These are phyloP conservation scores for Rubia tinctorum DNA, from an alignment of 305 asterid species.

Conservation along the genomic window DNA sequence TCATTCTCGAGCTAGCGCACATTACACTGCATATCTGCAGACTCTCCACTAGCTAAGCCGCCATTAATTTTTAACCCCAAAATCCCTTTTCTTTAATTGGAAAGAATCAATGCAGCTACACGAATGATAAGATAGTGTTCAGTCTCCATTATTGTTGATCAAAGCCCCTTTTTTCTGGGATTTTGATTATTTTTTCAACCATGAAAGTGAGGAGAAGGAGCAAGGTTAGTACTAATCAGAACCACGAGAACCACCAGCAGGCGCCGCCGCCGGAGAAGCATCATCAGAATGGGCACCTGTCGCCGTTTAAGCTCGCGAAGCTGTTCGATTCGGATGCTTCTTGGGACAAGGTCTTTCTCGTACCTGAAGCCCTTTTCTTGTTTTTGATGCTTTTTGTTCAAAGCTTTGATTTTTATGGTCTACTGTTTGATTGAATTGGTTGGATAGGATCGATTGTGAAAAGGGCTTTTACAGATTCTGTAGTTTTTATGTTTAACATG, in stretches of 20 bases:
- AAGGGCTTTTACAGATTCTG: neutral
- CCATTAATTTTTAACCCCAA: constrained; percentile 1
- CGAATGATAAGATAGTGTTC: neutral
- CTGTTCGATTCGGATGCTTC: constrained; percentile 91
- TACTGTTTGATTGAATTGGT: constrained; percentile 4
- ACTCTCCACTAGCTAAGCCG: neutral
- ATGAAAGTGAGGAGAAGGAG: constrained; percentile 77
- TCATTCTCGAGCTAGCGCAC: constrained; percentile 7
- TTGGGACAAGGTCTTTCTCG: constrained; percentile 81
- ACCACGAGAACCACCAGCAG: neutral
- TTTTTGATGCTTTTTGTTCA: neutral
- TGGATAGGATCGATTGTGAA: neutral
- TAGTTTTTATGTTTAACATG: neutral
- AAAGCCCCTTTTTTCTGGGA: neutral
- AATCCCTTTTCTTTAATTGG: neutral
- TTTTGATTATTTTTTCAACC: neutral
- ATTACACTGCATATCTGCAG: neutral
- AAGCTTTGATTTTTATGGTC: neutral
- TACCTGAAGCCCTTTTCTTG: neutral
- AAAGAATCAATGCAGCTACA: neutral
- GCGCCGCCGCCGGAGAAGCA: constrained; percentile 12
- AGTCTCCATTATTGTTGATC: neutral
- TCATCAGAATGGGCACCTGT: constrained; percentile 61
- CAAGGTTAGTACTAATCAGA: constrained; percentile 33
- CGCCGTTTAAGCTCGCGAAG: constrained; percentile 69